phyloP scores from a whole-genome alignment of 2,329 filamentous ascomycete species.

The Ophiocordyceps robertsii region DNA sequence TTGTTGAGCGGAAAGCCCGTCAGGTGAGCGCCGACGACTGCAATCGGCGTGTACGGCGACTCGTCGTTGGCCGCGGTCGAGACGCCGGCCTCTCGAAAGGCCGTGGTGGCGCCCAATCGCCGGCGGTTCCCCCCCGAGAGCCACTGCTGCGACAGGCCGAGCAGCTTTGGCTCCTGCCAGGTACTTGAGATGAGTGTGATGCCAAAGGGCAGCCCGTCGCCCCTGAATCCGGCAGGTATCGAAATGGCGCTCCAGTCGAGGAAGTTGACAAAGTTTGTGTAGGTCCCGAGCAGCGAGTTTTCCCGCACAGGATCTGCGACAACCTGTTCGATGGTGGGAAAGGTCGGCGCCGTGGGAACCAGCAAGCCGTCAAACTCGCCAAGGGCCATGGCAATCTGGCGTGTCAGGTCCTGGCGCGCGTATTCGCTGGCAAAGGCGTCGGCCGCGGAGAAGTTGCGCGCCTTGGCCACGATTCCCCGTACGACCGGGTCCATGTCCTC shows the following conservation, averaged over 20 bases:
- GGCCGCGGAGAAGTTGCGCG: slow-evolving; percentile 26
- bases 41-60: slow-evolving; percentile 8
- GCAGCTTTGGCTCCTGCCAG: slow-evolving; percentile 20
- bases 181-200: slow-evolving; percentile 21
- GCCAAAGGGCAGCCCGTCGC: slow-evolving; percentile 22
- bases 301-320: slow-evolving; percentile 34
- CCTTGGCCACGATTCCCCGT: slow-evolving; percentile 22
- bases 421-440: slow-evolving; percentile 30
- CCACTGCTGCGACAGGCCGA: slow-evolving; percentile 15
- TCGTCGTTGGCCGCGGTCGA: background rate
- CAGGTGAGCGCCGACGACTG: slow-evolving; percentile 22
- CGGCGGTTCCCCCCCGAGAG: slow-evolving; percentile 6
- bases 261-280: slow-evolving; percentile 49
- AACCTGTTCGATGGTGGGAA: slow-evolving; percentile 37
- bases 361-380: slow-evolving; percentile 32
- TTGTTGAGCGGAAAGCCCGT: slow-evolving; percentile 18
- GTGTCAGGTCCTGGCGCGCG: slow-evolving; percentile 22
- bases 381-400: slow-evolving; percentile 25
- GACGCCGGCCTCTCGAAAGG: background rate
- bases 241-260: slow-evolving; percentile 41
- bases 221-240: slow-evolving; percentile 33
- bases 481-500: slow-evolving; percentile 22
- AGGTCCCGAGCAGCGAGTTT: slow-evolving; percentile 40
- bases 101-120: slow-evolving; percentile 15
- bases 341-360: slow-evolving; percentile 42